Evolutionary conservation across 805 yeast species (phyloP), one percentile per base, ranked within the genome.

Genomic region (Metschnikowia continentalis): DNA sequence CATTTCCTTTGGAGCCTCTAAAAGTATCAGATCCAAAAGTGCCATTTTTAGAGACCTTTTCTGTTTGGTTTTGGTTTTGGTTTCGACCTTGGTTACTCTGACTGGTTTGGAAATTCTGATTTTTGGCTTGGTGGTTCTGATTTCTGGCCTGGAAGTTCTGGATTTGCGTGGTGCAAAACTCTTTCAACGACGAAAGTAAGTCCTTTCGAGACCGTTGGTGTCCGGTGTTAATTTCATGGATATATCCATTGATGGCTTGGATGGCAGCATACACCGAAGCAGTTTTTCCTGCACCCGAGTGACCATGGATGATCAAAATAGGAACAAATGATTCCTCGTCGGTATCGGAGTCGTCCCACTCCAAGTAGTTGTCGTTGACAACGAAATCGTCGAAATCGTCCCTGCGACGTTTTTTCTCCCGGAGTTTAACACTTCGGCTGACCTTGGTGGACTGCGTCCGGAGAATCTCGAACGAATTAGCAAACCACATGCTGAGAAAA

Each of bases 141-240:
- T 19, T 19, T 10, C 20, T 13, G 17, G 13, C 2, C 5, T 35
- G 20, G 13, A 10, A 10, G 11, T 11, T 19, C 40, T 20, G 91
- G 43, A 86, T 71, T 53, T 89, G 90, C 0, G 96, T 86, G 3
- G 96, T 91, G 50, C 92, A 83, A 48, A 90, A 78, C 60, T 95
- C 97, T 45, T 78, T 83, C 36, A 92, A 72, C 30, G 74, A 79
- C 23, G 81, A 78, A 47, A 75, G 70, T 13, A 92, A 76, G 54
- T 88, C 92, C 62, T 82, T 86, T 44, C 85, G 80, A 1, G 90
- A 80, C 61, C 98, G 74, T 32, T 80, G 71, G 57, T 81, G 84
- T n/a, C 90, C 80, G 0, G 90, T 73, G 64, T 88, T 89, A 30
- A 91, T 74, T 63, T 92, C 98, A 63, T 87, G 85, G 2, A 91